Percentiles rank a stretch among this genome's conserved stretches.
These are phyloP conservation scores for Eremothecium cymbalariae DNA, from an alignment of 1,139 yeast species.

Conservation along the genomic window DNA sequence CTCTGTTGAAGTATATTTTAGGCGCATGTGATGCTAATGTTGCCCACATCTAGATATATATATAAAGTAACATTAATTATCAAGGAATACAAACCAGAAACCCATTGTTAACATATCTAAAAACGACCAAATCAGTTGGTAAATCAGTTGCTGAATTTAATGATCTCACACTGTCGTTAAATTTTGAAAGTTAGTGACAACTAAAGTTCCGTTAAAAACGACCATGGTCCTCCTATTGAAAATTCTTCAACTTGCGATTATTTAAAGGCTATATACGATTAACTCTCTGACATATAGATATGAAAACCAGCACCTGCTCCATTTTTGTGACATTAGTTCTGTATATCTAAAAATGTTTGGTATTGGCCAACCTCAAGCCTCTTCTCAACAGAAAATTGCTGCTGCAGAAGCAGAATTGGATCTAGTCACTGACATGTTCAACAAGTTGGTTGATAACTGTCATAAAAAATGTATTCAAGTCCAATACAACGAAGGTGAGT, in stretches of 20 bases:
- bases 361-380: slow-evolving; percentile 65
- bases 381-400: slow-evolving; percentile 65
- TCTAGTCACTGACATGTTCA: slow-evolving; percentile 96
- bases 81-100: background rate
- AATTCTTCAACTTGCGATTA: background rate
- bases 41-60: background rate
- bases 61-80: background rate
- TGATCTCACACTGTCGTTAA: background rate
- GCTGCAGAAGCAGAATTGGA: slow-evolving; percentile 91
- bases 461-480: slow-evolving; percentile 75
- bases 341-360: slow-evolving; percentile 37
- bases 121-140: background rate
- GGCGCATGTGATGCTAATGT: background rate
- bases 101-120: background rate
- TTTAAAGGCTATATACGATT: background rate
- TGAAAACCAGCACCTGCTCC: background rate
- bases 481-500: slow-evolving; percentile 63
- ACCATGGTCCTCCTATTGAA: background rate
- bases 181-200: background rate
- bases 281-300: background rate
- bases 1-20: background rate
- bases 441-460: slow-evolving; percentile 74
- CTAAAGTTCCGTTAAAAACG: background rate
- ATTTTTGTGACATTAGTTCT: background rate
- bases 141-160: background rate